Base-by-base conservation (phyloP, 768 basidiomycete genomes). In the Lentinula aciculospora region DNA sequence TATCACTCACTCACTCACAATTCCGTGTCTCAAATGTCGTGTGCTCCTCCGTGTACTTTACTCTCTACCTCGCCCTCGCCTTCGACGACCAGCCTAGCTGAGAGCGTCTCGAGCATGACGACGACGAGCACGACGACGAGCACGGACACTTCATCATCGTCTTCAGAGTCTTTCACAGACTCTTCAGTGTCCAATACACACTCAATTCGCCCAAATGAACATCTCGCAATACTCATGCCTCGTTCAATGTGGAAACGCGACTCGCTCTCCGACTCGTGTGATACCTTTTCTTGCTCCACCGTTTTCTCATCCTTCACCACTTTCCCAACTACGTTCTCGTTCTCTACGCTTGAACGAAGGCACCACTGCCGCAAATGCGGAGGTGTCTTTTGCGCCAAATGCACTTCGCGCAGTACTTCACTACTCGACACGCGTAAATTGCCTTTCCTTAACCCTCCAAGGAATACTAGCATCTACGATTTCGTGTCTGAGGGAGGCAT, bases 341-440 rank as follows among this genome's bases (percentile, higher is more conserved):
- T 92, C 68, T 80, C 82, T 59, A 67, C 92, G 59, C 79, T 85
- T 44, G 86, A 89, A 61, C 86, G 89, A 61, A 82, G 83, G 72
- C 89, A 92, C 67, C 90, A 92, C 60, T 92, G 90, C 70, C 81
- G 90, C 68, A 92, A 91, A 67, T 92, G 90, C 62, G 90, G 90
- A 50, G 88, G 88, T 61, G 73, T 92, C 29, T 91, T 84, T 68
- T 92, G 90, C 71, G 68, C 69, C 48, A 69, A 77, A 5, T 92
- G 90, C 67, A 80, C 84, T 1, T 72, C 79, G 5, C 80, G 80
- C 56, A 66, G 75, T 5, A 89, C 86, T 0, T 73, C 80, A 12
- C 81, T 92, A 3, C 79, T 92, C 55, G 90, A 92, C 66, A 81
- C 86, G n/a, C 81, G 88, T 8, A 77, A 78, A 55, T 83, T 92